Evolutionary conservation across 495 filamentous ascomycete species (phyloP), one percentile per base, ranked within the genome.

Genomic region (Astrothelium subdiscretum): DNA sequence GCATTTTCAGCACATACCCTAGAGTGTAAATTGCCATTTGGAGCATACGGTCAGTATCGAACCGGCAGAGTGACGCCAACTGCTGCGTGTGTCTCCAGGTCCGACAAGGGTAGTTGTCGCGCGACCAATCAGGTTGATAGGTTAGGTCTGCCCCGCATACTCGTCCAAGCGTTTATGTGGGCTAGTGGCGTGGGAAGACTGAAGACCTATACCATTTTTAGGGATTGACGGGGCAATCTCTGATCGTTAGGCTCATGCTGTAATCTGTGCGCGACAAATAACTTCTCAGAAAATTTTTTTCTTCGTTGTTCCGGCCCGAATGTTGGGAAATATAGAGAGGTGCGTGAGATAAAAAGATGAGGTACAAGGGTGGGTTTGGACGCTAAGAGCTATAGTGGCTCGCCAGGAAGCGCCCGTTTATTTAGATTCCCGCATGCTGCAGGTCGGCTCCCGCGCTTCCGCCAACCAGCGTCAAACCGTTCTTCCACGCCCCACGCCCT

Each of bases 321-420:
- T 38, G 8, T 6, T 38, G 15, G 35, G 35, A 38, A 38, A 38
- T 38, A 38, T 6, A 15, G 35, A 38, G 35, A 38, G 35, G 35
- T 38, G 35, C 15, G 35, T 6, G 35, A 38, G 35, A 38, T 8
- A 38, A 38, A 15, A 1, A 8, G 35, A 15, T 38, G 15, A 38
- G 8, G 15, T 6, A 38, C 35, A 38, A 38, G 35, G 35, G 35
- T 6, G 8, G 15, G 35, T 8, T 38, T 15, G 8, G 15, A 15
- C 35, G 35, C 35, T 38, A 38, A 38, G 35, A 15, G 8, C 35
- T 38, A 0, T 8, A 11, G 48, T 26, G 24, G 24, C 48, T 20
- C 24, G 24, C 42, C 20, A n/a, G 48, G 48, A 54, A 54, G 48
- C 48, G 48, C 48, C 48, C 48, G 48, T 54, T 54, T 54, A 54